Evolutionary conservation across 805 yeast genomes (phyloP).

Genomic region (Barnettozyma wickerhamii): DNA sequence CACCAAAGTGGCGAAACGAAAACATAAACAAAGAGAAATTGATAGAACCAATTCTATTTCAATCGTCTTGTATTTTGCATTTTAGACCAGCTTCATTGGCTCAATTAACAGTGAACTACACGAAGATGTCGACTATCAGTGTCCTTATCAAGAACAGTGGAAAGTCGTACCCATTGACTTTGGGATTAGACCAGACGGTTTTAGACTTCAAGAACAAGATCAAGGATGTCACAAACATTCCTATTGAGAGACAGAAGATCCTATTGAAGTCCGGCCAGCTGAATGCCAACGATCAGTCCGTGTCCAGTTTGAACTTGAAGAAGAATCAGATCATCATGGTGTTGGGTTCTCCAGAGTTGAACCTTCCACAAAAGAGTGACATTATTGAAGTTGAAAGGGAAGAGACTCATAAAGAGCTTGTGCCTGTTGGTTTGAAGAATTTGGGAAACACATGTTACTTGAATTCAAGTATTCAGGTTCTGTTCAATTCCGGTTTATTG

Average conservation of each 20-base stretch:
- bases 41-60: slow-evolving; percentile 5
- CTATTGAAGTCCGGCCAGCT: slow-evolving; percentile 87
- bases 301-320: slow-evolving; percentile 49
- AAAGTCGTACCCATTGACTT: slow-evolving; percentile 49
- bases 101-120: too few species aligned
- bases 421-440: slow-evolving; percentile 88
- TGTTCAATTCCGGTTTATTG: slow-evolving; percentile 73
- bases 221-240: slow-evolving; percentile 70
- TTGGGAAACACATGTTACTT: slow-evolving; percentile 95
- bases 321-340: slow-evolving; percentile 75
- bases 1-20: slow-evolving; percentile 8
- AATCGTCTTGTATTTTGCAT: too few species aligned
- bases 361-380: slow-evolving; percentile 43
- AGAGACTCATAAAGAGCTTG: slow-evolving; percentile 31
- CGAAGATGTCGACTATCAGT: slow-evolving; percentile 12
- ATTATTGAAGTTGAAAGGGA: slow-evolving; percentile 62
- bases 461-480: slow-evolving; percentile 85
- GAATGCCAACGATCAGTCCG: slow-evolving; percentile 50
- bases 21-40: slow-evolving; percentile 6
- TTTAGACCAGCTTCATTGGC: too few species aligned
- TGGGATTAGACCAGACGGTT: slow-evolving; percentile 31
- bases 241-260: slow-evolving; percentile 87
- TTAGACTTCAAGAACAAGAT: slow-evolving; percentile 65
- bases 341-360: slow-evolving; percentile 82
- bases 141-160: slow-evolving; percentile 63